phyloP scores from a whole-genome alignment of 495 filamentous ascomycete genomes.

The Talaromyces wortmannii region DNA sequence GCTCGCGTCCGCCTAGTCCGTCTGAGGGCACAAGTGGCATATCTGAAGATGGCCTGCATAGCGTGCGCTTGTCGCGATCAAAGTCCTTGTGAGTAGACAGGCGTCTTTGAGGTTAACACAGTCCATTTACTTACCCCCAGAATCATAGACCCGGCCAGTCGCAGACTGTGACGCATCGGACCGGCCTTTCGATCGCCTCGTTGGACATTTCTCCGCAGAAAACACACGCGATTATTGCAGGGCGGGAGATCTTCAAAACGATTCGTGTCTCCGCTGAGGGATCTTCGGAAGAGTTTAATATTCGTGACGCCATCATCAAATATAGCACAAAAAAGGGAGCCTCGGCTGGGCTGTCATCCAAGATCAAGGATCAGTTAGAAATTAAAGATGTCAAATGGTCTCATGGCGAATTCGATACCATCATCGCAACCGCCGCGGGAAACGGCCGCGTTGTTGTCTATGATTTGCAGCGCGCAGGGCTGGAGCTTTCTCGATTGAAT shows the following conservation, averaged over 20 bases:
- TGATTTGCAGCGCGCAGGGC: constrained; percentile 64
- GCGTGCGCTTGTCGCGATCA: constrained; percentile 30
- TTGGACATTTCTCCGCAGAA: constrained; percentile 73
- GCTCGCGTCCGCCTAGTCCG: constrained; percentile 45
- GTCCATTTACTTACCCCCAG: neutral
- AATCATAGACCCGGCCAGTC: constrained; percentile 52
- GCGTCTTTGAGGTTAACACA: neutral
- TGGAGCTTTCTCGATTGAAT: constrained; percentile 71
- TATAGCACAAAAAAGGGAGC: constrained; percentile 57
- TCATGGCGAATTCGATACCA: constrained; percentile 53
- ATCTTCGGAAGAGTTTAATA: constrained; percentile 71
- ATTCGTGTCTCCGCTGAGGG: constrained; percentile 63
- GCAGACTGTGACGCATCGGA: constrained; percentile 66
- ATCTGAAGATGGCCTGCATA: constrained; percentile 23
- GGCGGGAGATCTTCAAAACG: constrained; percentile 79
- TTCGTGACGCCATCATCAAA: constrained; percentile 67
- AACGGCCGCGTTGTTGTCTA: constrained; percentile 86
- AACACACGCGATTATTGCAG: constrained; percentile 72
- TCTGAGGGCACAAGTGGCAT: constrained; percentile 1
- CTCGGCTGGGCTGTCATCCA: constrained; percentile 40
- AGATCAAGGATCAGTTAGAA: constrained; percentile 65
- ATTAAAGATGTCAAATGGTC: constrained; percentile 85
- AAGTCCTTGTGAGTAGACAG: constrained; percentile 28
- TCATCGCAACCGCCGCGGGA: constrained; percentile 76
- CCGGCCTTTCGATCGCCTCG: constrained; percentile 63